Base-by-base conservation (phyloP, 768 basidiomycete genomes). In the Panaeolus cyanescens region DNA sequence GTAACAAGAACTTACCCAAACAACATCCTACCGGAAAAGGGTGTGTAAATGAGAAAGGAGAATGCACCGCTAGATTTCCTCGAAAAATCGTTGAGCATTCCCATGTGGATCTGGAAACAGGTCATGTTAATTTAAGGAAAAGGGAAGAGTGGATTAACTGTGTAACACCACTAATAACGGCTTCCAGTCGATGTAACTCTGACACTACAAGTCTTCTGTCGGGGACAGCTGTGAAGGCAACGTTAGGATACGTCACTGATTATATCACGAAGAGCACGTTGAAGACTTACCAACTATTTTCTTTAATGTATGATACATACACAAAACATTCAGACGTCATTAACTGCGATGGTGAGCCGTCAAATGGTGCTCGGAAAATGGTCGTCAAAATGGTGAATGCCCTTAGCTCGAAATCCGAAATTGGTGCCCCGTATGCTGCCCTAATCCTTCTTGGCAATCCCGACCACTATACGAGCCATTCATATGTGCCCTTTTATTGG, bases 221-320 rank as follows among this genome's bases (percentile, higher is more conserved):
- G 20, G 79, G 79, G 0, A 80, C 79, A 3, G 67, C 74, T 1
- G 69, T 81, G 1, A 78, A 79, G 50, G 70, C 76, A 15, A 68
- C 77, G 2, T 59, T 79, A 0, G 65, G 71, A 19, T 80, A 80
- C 68, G 70, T 80, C 0, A 71, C 79, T 7, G 78, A 83, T 34
- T 83, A 83, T 64, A 70, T 82, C 0, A 80, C 77, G 0, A 83
- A 83, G 62, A 53, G 67, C 0, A 33, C 65, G 1, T 60, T 83
- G 8, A 81, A 79, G 42, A 78, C 75, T 0, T 70, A 78, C 64
- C 66, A 67, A 17, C 67, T 79, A 31, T 80, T 81, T 67, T 68
- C 77, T 0, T 60, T 72, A 4, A 64, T 76, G 1, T 60, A 62
- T 15, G 57, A 67, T 15, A 61, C 76, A 0, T 71, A 74, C 50